Evolutionary conservation across 345 rosid species (phyloP).

Genomic region (Arabidopsis thaliana): TAIR10.1 NC_003076.8:63501-64000

Average conservation of each 20-base stretch:
- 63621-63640: background rate
- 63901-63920: background rate
- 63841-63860: background rate
- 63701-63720: conserved; percentile 4
- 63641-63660: background rate
- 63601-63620: conserved; percentile 1
- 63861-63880: conserved; percentile 9
- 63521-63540: background rate
- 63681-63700: background rate
- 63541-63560: background rate
- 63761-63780: background rate
- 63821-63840: no score
- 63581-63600: conserved; percentile 22
- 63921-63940: background rate
- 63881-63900: conserved; percentile 13
- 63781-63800: conserved; percentile 8
- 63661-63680: background rate
- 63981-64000: background rate
- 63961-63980: background rate
- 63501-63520: background rate
- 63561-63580: background rate
- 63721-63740: background rate
- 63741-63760: background rate
- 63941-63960: conserved; percentile 22
- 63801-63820: no score